These are phyloP conservation scores for Wakefieldia striispora DNA, from an alignment of 768 basidiomycete species.

Conservation along the genomic window DNA sequence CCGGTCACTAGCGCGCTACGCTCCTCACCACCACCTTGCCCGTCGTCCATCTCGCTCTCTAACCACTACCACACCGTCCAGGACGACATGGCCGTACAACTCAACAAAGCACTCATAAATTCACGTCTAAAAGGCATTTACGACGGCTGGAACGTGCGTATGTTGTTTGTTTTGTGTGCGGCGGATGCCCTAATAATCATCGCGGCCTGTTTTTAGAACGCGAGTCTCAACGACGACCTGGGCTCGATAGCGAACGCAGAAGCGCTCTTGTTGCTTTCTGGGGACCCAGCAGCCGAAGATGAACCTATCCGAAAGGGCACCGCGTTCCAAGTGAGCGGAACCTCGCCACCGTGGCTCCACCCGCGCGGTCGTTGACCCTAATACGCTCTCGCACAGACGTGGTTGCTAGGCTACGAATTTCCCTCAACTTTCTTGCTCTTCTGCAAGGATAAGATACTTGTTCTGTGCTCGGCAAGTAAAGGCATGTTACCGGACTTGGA, in stretches of 20 bases:
- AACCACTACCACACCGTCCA: neutral
- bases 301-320: constrained; percentile 89
- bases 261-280: constrained; percentile 68
- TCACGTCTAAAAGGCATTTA: constrained; percentile 58
- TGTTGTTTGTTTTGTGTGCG: constrained; percentile 6
- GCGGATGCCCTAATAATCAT: constrained; percentile 11
- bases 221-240: constrained; percentile 68
- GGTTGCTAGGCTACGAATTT: constrained; percentile 97
- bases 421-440: constrained; percentile 91
- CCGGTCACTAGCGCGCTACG: constrained; percentile 12
- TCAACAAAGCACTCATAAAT: constrained; percentile 61
- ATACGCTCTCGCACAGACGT: constrained; percentile 57
- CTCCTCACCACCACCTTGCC: constrained; percentile 9
- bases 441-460: constrained; percentile 68
- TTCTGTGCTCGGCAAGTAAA: constrained; percentile 88
- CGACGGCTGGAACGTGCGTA: constrained; percentile 60
- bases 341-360: no score
- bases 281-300: constrained; percentile 81
- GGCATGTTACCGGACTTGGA: constrained; percentile 42
- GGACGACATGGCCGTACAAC: constrained; percentile 60
- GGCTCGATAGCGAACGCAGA: constrained; percentile 65
- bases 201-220: constrained; percentile 42
- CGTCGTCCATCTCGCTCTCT: constrained; percentile 13
- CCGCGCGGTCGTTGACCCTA: neutral
- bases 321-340: constrained; percentile 73